These are phyloP conservation scores for Rhizophagus clarus DNA, from an alignment of 192 early-diverging fungal genomes.

Conservation along the genomic window DNA sequence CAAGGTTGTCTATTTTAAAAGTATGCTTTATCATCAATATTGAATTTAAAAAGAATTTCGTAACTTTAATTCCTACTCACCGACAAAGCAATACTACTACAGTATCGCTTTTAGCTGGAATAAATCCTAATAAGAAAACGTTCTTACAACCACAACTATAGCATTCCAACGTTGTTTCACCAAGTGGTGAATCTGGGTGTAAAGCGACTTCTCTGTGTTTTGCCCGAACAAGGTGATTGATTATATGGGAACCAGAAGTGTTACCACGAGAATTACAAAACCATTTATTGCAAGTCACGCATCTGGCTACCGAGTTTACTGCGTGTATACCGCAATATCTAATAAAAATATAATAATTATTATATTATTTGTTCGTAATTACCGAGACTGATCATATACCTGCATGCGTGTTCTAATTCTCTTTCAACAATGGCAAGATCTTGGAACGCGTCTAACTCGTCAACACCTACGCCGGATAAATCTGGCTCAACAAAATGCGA, in stretches of 20 bases:
- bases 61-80: constrained; percentile 44
- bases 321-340: constrained; percentile 95
- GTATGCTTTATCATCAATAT: background rate
- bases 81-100: constrained; percentile 96
- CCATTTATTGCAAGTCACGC: constrained; percentile 91
- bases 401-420: constrained; percentile 80
- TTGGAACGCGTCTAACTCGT: constrained; percentile 56
- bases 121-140: constrained; percentile 96
- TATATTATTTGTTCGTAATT: background rate
- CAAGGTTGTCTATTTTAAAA: constrained; percentile 75
- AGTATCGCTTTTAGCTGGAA: constrained; percentile 97
- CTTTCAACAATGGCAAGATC: constrained; percentile 50
- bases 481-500: constrained; percentile 47
- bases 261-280: constrained; percentile 94
- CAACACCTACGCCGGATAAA: constrained; percentile 48
- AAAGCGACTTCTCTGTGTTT: constrained; percentile 94
- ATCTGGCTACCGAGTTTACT: constrained; percentile 86
- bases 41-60: background rate
- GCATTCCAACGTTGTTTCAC: constrained; percentile 94
- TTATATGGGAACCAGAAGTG: constrained; percentile 92
- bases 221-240: constrained; percentile 90
- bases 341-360: background rate
- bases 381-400: constrained; percentile 14
- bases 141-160: constrained; percentile 97
- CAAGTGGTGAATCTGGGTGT: constrained; percentile 90